A percentile compares a stretch with the other conserved stretches of the same genome.
phyloP scores from a whole-genome alignment of 2,329 filamentous ascomycete species.

The Fusarium palustre region DNA sequence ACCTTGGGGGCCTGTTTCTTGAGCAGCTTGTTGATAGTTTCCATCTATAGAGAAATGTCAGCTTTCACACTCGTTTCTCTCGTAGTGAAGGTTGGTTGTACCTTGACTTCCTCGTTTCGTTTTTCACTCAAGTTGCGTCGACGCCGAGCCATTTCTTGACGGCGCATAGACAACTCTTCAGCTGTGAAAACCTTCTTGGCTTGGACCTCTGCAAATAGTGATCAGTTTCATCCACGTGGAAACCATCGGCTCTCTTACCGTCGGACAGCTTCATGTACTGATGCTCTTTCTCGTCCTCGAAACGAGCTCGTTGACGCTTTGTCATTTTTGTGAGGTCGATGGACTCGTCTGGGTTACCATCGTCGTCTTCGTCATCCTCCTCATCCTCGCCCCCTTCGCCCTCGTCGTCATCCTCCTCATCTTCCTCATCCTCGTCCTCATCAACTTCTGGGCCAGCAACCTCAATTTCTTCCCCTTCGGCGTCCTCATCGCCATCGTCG shows the following conservation, averaged over 20 bases:
- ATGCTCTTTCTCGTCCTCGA: constrained; percentile 64
- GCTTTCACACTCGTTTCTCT: constrained; percentile 17
- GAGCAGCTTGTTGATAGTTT: constrained; percentile 90
- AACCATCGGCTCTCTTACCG: constrained; percentile 55
- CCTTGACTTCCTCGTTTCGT: constrained; percentile 73
- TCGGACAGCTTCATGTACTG: constrained; percentile 71
- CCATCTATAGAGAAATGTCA: constrained; percentile 69
- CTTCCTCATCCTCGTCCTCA: constrained; percentile 57
- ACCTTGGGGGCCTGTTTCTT: constrained; percentile 87
- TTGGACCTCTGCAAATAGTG: constrained; percentile 65
- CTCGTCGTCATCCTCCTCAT: constrained; percentile 57
- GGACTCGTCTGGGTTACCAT: constrained; percentile 61
- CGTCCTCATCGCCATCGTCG: constrained; percentile 60
- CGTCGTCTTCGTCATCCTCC: constrained; percentile 59
- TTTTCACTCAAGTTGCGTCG: constrained; percentile 73
- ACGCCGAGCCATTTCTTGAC: constrained; percentile 71
- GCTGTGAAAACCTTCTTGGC: constrained; percentile 72
- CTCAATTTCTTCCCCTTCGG: constrained; percentile 60
- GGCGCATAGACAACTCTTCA: constrained; percentile 71
- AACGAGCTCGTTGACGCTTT: constrained; percentile 69
- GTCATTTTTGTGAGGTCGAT: constrained; percentile 71
- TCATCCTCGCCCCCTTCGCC: constrained; percentile 56
- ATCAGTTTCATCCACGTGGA: constrained; percentile 18
- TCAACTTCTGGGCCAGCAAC: constrained; percentile 57
- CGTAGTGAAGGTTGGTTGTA: constrained; percentile 43